Evolutionary conservation across 2,329 filamentous ascomycete species (phyloP).

Genomic region (Ceratocystis lukuohia): DNA sequence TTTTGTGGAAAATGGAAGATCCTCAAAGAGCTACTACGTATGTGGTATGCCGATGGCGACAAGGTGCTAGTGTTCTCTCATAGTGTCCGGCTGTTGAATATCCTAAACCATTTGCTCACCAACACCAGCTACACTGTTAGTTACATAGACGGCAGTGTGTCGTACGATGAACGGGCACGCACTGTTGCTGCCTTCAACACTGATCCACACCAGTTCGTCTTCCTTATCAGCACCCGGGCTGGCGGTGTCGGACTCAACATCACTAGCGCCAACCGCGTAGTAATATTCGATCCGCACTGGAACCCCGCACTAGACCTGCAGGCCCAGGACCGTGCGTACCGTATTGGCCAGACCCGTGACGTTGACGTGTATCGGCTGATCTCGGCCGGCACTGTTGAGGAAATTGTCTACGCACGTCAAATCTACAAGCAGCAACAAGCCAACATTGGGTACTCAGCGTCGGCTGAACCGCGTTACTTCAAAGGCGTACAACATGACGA

Average conservation of each 20-base stretch:
- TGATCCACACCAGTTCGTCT: constrained; percentile 77
- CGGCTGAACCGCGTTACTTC: constrained; percentile 86
- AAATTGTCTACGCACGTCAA: constrained; percentile 91
- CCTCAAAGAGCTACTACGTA: constrained; percentile 68
- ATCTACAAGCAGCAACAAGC: constrained; percentile 99
- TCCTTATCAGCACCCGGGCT: constrained; percentile 85
- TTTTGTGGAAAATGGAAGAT: constrained; percentile 98
- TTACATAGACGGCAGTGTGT: constrained; percentile 76
- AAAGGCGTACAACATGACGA: constrained; percentile 79
- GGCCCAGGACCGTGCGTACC: constrained; percentile 89
- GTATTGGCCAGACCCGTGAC: constrained; percentile 82
- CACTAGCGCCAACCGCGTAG: constrained; percentile 93
- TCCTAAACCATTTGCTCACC: constrained; percentile 73
- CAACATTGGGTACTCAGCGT: constrained; percentile 92
- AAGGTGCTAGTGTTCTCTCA: constrained; percentile 95
- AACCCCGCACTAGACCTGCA: constrained; percentile 91
- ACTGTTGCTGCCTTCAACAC: constrained; percentile 86
- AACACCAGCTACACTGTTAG: constrained; percentile 82
- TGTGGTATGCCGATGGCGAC: constrained; percentile 81
- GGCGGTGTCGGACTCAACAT: constrained; percentile 93
- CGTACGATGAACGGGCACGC: constrained; percentile 67
- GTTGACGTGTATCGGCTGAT: constrained; percentile 93
- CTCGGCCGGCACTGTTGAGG: constrained; percentile 83
- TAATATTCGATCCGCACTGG: constrained; percentile 95
- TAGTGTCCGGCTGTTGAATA: constrained; percentile 69